Evolutionary conservation across 495 filamentous ascomycete genomes (phyloP), one percentile per base, ranked within the genome.

Genomic region (Xylaria scruposa): DNA sequence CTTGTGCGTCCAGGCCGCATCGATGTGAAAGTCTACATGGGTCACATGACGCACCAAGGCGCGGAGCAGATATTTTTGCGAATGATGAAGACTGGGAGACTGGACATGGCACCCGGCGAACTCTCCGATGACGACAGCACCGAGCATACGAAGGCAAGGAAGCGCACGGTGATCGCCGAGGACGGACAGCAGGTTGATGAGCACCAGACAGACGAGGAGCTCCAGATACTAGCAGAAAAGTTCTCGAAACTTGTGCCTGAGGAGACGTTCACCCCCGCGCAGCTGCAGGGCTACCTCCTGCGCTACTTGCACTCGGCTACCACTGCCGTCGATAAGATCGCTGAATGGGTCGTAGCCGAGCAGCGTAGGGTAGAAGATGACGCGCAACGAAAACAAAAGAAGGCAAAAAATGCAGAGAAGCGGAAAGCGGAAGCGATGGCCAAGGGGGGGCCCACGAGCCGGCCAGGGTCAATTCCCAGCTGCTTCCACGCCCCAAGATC

Each of bases 1-100:
- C 82, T 91, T 3, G 82, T 90, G 33, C 86, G 89, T 5, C 87
- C 87, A 17, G 89, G 89, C 0, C 84, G 90, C 12, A 86, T 91
- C 10, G 90, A 91, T 70, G 82, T 87, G 80, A 83, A 83, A 33
- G 81, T 91, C 61, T 73, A 76, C 13, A 88, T 91, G 69, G 79
- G 78, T 19, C 71, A 78, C 31, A 80, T 82, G 12, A 73, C 59
- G 19, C 68, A 68, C 12, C 42, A 73, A 51, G 74, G 74, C 49
- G 74, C 79, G n/a, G 62, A 73, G 26, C 62, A 72, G 13, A 77
- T 84, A 67, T 84, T 84, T 67, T 2, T 72, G 4, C 79, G 77
- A 44, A 78, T 83, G 73, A 70, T 70, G 67, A 70, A 38, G 91
- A 91, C 64, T 79, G 84, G 19, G 77, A 79, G 13, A 76, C 81